Percentiles rank a stretch among this genome's conserved stretches.
Evolutionary conservation across 371 early-diverging fungal species (phyloP).

Genomic region (Apophysomyces variabilis): DNA sequence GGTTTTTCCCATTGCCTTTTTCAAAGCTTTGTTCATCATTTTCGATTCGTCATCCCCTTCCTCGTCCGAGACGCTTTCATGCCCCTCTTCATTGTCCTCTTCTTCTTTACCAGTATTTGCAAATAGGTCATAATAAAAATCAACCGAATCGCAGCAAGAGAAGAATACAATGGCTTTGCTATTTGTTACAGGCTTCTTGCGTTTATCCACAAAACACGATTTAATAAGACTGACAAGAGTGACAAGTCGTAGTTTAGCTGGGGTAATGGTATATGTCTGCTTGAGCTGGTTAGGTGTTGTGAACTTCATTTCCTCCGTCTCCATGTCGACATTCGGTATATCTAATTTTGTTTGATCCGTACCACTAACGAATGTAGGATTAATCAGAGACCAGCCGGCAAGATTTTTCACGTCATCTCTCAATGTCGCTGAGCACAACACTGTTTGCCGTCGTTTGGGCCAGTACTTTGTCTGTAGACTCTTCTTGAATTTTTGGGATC

Average conservation of each 20-base stretch:
- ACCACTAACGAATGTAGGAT: slow-evolving; percentile 72
- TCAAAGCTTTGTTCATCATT: slow-evolving; percentile 31
- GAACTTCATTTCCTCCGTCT: slow-evolving; percentile 52
- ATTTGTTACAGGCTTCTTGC: slow-evolving; percentile 34
- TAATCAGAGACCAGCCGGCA: slow-evolving; percentile 75
- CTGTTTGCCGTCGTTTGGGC: slow-evolving; percentile 76
- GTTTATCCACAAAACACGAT: slow-evolving; percentile 51
- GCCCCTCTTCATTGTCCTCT: slow-evolving; percentile 49
- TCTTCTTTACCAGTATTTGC: slow-evolving; percentile 59
- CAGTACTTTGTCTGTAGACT: slow-evolving; percentile 45
- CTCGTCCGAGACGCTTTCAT: slow-evolving; percentile 44
- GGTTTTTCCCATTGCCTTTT: slow-evolving; percentile 26
- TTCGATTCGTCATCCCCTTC: slow-evolving; percentile 32
- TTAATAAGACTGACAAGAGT: slow-evolving; percentile 77
- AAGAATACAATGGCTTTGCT: slow-evolving; percentile 88
- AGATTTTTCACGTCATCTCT: slow-evolving; percentile 82
- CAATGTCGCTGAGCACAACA: slow-evolving; percentile 95
- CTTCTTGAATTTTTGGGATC: slow-evolving; percentile 23
- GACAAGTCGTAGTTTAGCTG: slow-evolving; percentile 92
- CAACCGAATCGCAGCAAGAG: slow-evolving; percentile 90
- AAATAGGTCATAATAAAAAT: slow-evolving; percentile 86
- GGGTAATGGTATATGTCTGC: slow-evolving; percentile 81
- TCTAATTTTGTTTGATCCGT: slow-evolving; percentile 31
- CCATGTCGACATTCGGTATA: slow-evolving; percentile 27
- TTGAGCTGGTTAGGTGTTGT: slow-evolving; percentile 82